Conservation (phyloP, 2,329 filamentous ascomycete genomes). For the Sclerotinia borealis region DNA sequence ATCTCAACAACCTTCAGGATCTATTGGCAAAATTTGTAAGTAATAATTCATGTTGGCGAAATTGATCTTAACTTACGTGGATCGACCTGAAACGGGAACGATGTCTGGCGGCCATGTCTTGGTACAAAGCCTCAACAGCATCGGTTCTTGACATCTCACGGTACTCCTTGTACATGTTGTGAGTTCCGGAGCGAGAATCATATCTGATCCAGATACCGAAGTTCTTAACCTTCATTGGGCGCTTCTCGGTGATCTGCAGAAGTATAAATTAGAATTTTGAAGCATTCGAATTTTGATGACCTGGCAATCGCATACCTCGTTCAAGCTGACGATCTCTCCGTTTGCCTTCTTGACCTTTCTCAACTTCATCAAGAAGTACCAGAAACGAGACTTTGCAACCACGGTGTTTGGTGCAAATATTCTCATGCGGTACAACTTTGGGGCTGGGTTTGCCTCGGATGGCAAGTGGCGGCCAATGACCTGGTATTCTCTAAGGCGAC, state of each 20-base stretch:
- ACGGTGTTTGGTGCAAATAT: slow-evolving; percentile 98
- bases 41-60: background rate
- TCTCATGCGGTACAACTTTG: slow-evolving; percentile 99
- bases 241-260: slow-evolving; percentile 90
- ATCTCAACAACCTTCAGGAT: slow-evolving; percentile 98
- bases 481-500: slow-evolving; percentile 99
- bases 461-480: slow-evolving; percentile 99
- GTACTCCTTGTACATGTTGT: slow-evolving; percentile 99
- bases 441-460: slow-evolving; percentile 92
- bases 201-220: slow-evolving; percentile 99
- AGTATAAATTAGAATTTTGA: slow-evolving; percentile 16
- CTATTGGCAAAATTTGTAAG: slow-evolving; percentile 41
- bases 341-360: slow-evolving; percentile 99
- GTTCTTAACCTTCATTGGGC: slow-evolving; percentile 99
- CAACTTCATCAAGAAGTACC: slow-evolving; percentile 99
- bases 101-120: slow-evolving; percentile 99
- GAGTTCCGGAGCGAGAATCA: slow-evolving; percentile 98
- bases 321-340: slow-evolving; percentile 96
- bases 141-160: slow-evolving; percentile 95
- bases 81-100: slow-evolving; percentile 96
- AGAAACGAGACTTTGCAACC: slow-evolving; percentile 99
- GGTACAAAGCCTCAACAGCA: slow-evolving; percentile 94
- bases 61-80: slow-evolving; percentile 64
- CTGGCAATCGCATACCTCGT: slow-evolving; percentile 63
- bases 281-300: background rate